Base-by-base conservation (phyloP, 2,329 filamentous ascomycete genomes). In the Tolypocladium tropicale region DNA sequence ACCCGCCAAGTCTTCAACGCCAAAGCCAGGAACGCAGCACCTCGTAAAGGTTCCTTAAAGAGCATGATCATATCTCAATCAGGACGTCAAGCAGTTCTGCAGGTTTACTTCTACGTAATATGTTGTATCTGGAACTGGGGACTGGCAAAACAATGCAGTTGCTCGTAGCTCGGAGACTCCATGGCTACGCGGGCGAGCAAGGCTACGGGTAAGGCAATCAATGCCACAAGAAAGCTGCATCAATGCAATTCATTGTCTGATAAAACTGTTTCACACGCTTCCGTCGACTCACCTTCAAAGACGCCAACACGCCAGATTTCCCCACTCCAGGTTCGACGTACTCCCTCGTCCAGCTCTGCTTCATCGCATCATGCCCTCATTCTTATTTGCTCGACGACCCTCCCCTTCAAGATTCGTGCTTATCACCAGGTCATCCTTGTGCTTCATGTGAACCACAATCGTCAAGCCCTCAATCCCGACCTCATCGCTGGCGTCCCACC, bases 371-470 rank as follows among this genome's bases (percentile, higher is more conserved):
- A 6, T 16, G 6, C 28, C 6, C 16, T 50, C 46, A 50, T 11
- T 30, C 39, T 54, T 32, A 39, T 33, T 18, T 32, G 23, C 33
- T 30, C 11, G 18, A 34, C 54, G 37, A n/a, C 11, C n/a, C 4
- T 39, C 25, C 10, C 53, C 53, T 30, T 37, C 53, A 63, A 79
- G 66, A 62, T 79, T 74, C 3, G 77, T 79, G 55, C 77, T 78
- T 61, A 81, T 76, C 51, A 80, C 72, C 62, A 81, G 61, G 58
- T 81, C 78, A 52, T 79, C 76, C 64, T 72, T 76, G 49, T 73
- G 72, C 61, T 66, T 74, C 61, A 78, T 66, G 64, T 79, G 78
- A 65, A 81, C 68, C 51, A 79, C 74, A 57, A 80, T 75, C 6
- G 77, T 80, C 53, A 80, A 63, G 12, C 77, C 77, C 57, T 77